Base-by-base conservation (phyloP, 768 basidiomycete genomes). In the Cystoderma amianthinum region DNA sequence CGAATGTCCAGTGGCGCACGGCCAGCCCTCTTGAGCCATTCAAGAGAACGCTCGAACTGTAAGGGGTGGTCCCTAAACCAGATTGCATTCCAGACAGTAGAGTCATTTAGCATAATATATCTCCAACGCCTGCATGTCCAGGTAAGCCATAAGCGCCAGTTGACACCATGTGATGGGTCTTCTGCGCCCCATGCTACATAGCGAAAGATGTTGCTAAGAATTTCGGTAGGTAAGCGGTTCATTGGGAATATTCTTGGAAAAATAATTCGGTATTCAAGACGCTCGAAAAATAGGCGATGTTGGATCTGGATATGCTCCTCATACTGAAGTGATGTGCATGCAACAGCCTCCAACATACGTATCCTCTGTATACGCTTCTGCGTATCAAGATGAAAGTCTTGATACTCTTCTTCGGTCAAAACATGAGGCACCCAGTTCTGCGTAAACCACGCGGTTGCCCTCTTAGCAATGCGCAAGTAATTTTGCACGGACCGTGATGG, bases 151-250 rank as follows among this genome's bases (percentile, higher is more conserved):
- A 78, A 53, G 37, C 81, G 78, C 42, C 46, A 52, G 6, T 46
- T 41, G 15, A 71, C 59, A 9, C 67, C 65, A 17, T 54, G 47
- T 4, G 47, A 42, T 12, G 69, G 63, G 32, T 63, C 50, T 32
- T 49, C 46, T 16, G 65, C 51, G n/a, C 74, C 69, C 81, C 78
- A 83, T 30, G 67, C 67, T 25, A 77, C 69, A 49, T 63, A 64
- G 44, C 75, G 80, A 49, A 87, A 74, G 48, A 88, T 81, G 44
- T 76, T 70, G 59, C 58, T 61, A 44, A 86, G 60, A 42, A 87
- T 77, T 54, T 88, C 85, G 21, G 65, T 55, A 2, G 85, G 85
- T 3, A 86, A 67, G 23, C 78, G 68, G 57, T 73, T 74, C 46
- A 85, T 61, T 33, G 72, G 72, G 56, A 84, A 83, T 23, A 63